Evolutionary conservation across 768 basidiomycete genomes (phyloP), one percentile per base, ranked within the genome.

Genomic region (Lactifluus subvellereus): DNA sequence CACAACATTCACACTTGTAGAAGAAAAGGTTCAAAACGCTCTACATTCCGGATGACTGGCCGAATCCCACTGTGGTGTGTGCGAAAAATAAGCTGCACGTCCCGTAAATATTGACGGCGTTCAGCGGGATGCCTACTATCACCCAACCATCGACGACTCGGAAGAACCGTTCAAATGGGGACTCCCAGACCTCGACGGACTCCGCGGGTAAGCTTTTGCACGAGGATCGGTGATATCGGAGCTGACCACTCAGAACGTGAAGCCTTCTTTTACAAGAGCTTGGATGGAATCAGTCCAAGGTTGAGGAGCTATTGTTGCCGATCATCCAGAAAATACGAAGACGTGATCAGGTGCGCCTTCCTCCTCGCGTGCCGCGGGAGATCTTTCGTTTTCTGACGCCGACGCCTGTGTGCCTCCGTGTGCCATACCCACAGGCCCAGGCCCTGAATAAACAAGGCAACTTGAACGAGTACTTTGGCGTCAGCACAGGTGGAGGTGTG

Each of bases 121-220:
- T 4, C 71, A 97, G 94, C 79, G 89, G 61, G 92, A 96, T 62
- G 96, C 93, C 9, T 99, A 99, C 74, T 89, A 90, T 71, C 85
- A 94, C 70, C 96, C 96, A 0, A 83, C 87, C 0, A 89, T 96
- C 7, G 94, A 98, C 71, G 83, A 84, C 43, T 96, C 94, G 0
- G 87, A 94, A 59, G 95, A 98, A 66, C 87, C 90, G 0, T 98
- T 99, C 73, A 91, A 93, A 69, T 99, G 96, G 96, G 94, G 92
- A 4, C 77, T 94, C 65, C 93, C 95, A n/a, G 97, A 98, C 72
- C 83, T 99, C 2, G 93, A 97, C 71, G 94, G 88, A 3, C 82
- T 99, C 58, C 85, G 94, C 66, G 75, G 80, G 92, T 95, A 72
- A 59, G 84, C 76, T 8, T 16, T 22, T n/a, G 14, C 56, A 61